phyloP scores from a whole-genome alignment of 106 monocot species.

The Allium fistulosum region DNA sequence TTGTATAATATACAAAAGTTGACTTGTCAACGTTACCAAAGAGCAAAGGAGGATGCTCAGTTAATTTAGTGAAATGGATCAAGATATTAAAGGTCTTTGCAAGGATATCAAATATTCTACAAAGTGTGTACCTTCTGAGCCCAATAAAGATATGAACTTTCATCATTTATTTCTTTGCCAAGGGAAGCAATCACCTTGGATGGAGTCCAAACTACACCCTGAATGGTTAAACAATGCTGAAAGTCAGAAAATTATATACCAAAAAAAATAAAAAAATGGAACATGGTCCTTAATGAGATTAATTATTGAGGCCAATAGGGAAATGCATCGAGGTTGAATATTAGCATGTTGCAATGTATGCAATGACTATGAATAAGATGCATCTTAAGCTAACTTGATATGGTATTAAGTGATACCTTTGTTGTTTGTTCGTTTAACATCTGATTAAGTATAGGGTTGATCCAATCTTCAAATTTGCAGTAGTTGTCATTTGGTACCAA shows the following conservation, averaged over 20 bases:
- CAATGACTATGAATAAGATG: not conserved
- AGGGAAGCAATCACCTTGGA: conserved; percentile 88
- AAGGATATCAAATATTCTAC: not conserved
- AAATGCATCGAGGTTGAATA: not conserved
- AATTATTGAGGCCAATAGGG: too few species aligned
- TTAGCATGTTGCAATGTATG: not conserved
- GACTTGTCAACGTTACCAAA: too few species aligned
- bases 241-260: not conserved
- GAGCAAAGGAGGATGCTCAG: too few species aligned
- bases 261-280: too few species aligned
- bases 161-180: conserved; percentile 93
- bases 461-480: conserved; percentile 99
- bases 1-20: too few species aligned
- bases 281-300: too few species aligned
- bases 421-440: conserved; percentile 67
- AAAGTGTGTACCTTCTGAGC: conserved; percentile 9
- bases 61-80: not conserved
- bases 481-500: conserved; percentile 98
- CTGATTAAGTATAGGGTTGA: conserved; percentile 82
- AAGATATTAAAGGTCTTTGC: not conserved
- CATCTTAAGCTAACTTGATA: not conserved
- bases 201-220: conserved; percentile 80
- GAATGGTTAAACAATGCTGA: conserved; percentile 1
- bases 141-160: conserved; percentile 57
- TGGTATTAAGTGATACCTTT: conserved; percentile 35